Base-by-base conservation (phyloP, 139 green algal species). In the Trebouxia sp. region DNA sequence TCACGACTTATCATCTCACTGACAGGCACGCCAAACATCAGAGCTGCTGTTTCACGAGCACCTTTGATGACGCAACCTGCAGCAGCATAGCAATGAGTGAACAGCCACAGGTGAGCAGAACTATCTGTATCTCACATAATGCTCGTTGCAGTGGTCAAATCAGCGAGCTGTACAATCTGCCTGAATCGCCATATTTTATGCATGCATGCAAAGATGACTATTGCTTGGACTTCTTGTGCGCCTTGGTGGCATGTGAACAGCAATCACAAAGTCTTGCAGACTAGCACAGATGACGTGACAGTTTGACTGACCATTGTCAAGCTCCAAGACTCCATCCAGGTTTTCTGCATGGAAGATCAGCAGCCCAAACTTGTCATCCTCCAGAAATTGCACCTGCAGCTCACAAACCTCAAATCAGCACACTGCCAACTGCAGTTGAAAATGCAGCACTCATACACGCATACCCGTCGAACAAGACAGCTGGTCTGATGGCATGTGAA, bases 31-130 rank as follows among this genome's bases (percentile, higher is more conserved):
- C 69, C 69, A 77, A 77, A 77, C n/a, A 77, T 77, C 11, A 56
- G 69, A 37, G 69, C 69, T 10, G 43, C 69, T 37, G 69, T 77
- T 41, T 77, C 69, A n/a, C 43, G 69, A 24, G 41, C 69, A 51
- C 5, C n/a, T 37, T 77, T 77, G 69, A 77, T 77, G 39, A 77
- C 43, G 26, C 69, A 77, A n/a, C 69, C 69, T 77, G 41, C 20
- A 53, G 14, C 14, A 8, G n/a, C 0, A n/a, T n/a, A n/a, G n/a
- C n/a, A n/a, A n/a, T n/a, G n/a, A n/a, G n/a, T n/a, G n/a, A n/a
- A n/a, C n/a, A n/a, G n/a, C n/a, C n/a, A n/a, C n/a, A n/a, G n/a
- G n/a, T n/a, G n/a, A n/a, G n/a, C n/a, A n/a, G n/a, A n/a, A n/a
- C n/a, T n/a, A n/a, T n/a, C n/a, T n/a, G n/a, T n/a, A n/a, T n/a